Percentiles rank a stretch among this genome's conserved stretches.
These are phyloP conservation scores for Alnus glutinosa DNA, from an alignment of 306 rosid species.

Conservation along the genomic window DNA sequence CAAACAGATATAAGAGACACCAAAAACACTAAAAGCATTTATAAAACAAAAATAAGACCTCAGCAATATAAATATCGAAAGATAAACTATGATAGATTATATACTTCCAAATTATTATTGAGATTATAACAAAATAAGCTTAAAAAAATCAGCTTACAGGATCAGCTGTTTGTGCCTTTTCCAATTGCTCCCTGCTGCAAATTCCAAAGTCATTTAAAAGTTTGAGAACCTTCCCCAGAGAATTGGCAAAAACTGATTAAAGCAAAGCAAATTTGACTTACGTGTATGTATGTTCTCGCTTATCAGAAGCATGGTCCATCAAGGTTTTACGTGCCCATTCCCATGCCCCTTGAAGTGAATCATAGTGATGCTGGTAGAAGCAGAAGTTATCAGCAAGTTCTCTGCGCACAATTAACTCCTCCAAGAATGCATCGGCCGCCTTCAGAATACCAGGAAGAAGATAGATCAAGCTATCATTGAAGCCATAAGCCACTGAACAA, in stretches of 20 bases:
- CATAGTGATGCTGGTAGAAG: conserved; percentile 83
- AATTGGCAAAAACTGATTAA: conserved; percentile 10
- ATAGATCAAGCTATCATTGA: conserved; percentile 7
- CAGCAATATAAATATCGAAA: conserved; percentile 9
- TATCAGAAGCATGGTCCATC: conserved; percentile 76
- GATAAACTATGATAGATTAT: conserved; percentile 3
- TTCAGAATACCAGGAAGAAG: conserved; percentile 38
- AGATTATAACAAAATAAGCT: conserved; percentile 10
- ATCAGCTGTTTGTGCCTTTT: conserved; percentile 84
- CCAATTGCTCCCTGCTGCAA: conserved; percentile 83
- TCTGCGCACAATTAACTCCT: conserved; percentile 86
- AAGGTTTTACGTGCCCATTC: conserved; percentile 95
- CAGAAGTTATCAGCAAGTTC: conserved; percentile 95
- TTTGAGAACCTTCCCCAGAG: conserved; percentile 24
- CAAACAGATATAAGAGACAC: conserved; percentile 7
- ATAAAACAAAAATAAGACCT: neutral
- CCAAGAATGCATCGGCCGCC: conserved; percentile 82
- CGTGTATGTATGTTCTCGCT: conserved; percentile 75
- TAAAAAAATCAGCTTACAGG: conserved; percentile 53
- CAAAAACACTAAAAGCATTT: conserved; percentile 14
- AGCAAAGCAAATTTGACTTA: conserved; percentile 36
- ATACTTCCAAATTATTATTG: conserved; percentile 2
- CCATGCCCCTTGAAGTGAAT: conserved; percentile 89
- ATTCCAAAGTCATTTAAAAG: conserved; percentile 4
- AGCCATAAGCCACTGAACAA: conserved; percentile 11